Evolutionary conservation across 2,329 filamentous ascomycete species (phyloP).

Genomic region (Colletotrichum tamarilloi): DNA sequence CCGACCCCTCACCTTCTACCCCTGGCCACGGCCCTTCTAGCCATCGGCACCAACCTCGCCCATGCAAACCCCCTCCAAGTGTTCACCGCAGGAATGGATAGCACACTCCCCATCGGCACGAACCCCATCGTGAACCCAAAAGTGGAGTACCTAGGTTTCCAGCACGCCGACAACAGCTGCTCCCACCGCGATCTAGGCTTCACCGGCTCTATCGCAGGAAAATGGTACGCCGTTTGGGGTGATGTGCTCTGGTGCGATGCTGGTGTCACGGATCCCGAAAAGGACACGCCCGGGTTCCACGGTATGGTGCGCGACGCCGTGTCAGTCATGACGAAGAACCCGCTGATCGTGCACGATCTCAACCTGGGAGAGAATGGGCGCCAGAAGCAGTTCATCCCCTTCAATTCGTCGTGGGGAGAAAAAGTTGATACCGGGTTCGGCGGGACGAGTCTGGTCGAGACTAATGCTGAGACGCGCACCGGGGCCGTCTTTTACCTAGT

Average conservation of each 20-base stretch:
- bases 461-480: constrained; percentile 40
- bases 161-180: constrained; percentile 50
- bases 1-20: not conserved
- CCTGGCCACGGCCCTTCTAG: not conserved
- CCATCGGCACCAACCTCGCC: not conserved
- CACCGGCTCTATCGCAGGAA: constrained; percentile 46
- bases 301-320: constrained; percentile 53
- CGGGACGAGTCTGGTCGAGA: constrained; percentile 52
- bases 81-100: constrained; percentile 43
- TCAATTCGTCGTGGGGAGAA: constrained; percentile 50
- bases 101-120: constrained; percentile 49
- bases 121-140: constrained; percentile 47
- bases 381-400: constrained; percentile 50
- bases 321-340: constrained; percentile 47
- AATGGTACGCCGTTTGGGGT: constrained; percentile 53
- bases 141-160: constrained; percentile 48
- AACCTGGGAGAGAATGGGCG: constrained; percentile 48
- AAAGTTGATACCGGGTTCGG: constrained; percentile 49
- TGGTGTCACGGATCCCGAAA: constrained; percentile 45
- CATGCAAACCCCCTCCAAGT: constrained; percentile 4
- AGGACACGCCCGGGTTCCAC: constrained; percentile 48
- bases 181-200: constrained; percentile 51
- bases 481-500: constrained; percentile 51
- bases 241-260: constrained; percentile 49
- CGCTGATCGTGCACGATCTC: constrained; percentile 49